Conservation (phyloP, 1,139 yeast genomes). For the Geotrichum fermentans region DNA sequence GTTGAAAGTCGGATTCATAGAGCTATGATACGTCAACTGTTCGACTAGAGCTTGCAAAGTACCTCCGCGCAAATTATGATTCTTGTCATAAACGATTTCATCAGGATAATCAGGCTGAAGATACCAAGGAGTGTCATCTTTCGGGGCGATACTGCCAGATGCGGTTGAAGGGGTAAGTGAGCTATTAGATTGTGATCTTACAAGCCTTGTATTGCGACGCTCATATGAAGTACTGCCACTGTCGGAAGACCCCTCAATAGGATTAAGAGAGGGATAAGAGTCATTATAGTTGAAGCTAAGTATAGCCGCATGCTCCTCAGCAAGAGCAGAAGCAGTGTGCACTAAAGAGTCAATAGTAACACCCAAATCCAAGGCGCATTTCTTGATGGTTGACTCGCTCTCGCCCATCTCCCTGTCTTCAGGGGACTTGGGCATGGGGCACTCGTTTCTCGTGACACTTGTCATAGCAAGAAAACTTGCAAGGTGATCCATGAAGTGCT, state of each 20-base stretch:
- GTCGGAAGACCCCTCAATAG: neutral
- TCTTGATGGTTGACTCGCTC: conserved; percentile 16
- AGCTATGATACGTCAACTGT: conserved; percentile 75
- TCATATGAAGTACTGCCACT: neutral
- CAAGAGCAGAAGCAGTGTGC: conserved; percentile 16
- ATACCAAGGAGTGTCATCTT: conserved; percentile 60
- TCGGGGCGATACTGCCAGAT: conserved; percentile 23
- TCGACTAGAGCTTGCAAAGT: conserved; percentile 75
- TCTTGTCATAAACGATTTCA: conserved; percentile 65
- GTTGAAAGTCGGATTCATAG: conserved; percentile 63
- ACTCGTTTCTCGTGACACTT: neutral
- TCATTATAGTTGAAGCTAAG: conserved; percentile 10
- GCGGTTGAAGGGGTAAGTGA: conserved; percentile 14
- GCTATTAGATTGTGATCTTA: conserved; percentile 11
- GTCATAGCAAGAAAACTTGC: conserved; percentile 25
- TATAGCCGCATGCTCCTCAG: conserved; percentile 20
- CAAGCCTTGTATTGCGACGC: conserved; percentile 12
- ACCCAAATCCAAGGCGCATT: conserved; percentile 19
- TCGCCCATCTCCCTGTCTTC: neutral
- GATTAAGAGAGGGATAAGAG: neutral
- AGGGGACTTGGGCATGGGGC: neutral
- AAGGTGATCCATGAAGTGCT: conserved; percentile 34
- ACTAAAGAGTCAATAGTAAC: conserved; percentile 20
- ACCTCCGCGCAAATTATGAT: conserved; percentile 80
- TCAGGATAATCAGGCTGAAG: conserved; percentile 73